phyloP scores from a whole-genome alignment of 129 eudicot species.

The Lonicera japonica region DNA sequence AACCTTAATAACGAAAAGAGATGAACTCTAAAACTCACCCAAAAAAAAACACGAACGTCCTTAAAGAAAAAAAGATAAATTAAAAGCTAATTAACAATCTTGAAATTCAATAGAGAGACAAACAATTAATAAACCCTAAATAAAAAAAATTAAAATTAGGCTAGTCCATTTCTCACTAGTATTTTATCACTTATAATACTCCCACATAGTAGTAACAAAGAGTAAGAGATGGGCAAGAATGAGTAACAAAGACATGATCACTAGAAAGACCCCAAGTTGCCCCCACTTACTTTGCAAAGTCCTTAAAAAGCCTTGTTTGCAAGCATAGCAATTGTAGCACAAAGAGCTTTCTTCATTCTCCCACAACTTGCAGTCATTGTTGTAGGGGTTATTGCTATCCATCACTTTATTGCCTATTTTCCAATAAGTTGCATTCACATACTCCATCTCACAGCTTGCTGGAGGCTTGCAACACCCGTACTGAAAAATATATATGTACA shows the following conservation, averaged over 20 bases:
- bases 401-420: constrained; percentile 1
- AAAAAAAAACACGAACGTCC: too few species aligned
- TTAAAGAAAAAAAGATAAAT: too few species aligned
- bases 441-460: constrained; percentile 37
- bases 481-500: constrained; percentile 13
- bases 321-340: constrained; percentile 37
- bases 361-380: constrained; percentile 41
- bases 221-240: constrained; percentile 29
- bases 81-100: too few species aligned
- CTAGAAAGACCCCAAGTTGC: constrained; percentile 31
- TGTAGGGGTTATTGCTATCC: not conserved
- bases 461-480: constrained; percentile 58
- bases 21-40: too few species aligned
- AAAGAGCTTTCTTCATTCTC: constrained; percentile 23
- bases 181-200: not conserved
- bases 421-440: constrained; percentile 39
- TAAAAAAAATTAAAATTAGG: too few species aligned
- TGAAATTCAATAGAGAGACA: too few species aligned
- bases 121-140: too few species aligned
- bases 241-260: constrained; percentile 26
- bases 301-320: constrained; percentile 33
- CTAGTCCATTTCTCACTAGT: too few species aligned
- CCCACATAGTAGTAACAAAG: constrained; percentile 27
- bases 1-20: too few species aligned
- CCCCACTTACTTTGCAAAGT: constrained; percentile 35